Conservation (phyloP, 2,329 filamentous ascomycete genomes). For the Aspergillus costaricaensis region DNA sequence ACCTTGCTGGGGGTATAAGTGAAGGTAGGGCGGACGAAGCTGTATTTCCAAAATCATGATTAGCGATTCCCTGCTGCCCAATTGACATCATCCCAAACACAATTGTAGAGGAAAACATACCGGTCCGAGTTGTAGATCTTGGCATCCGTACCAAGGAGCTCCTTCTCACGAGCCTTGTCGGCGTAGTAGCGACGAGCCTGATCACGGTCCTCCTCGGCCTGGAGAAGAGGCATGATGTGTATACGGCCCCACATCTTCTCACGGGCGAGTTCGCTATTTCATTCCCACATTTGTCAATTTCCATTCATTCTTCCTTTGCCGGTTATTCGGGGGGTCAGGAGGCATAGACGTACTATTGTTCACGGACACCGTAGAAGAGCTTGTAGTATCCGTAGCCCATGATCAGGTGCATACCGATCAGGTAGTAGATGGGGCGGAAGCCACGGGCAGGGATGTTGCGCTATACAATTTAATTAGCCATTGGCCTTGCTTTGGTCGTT, state of each 20-base stretch:
- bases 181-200: constrained; percentile 84
- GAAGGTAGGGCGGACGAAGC: constrained; percentile 80
- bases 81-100: too few relatives aligned
- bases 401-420: constrained; percentile 73
- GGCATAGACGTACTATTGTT: constrained; percentile 71
- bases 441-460: constrained; percentile 90
- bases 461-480: constrained; percentile 45
- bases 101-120: constrained; percentile 53
- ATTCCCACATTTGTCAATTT: background rate
- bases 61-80: constrained; percentile 8
- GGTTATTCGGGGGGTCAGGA: too few relatives aligned
- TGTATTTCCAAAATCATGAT: constrained; percentile 36
- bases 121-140: constrained; percentile 87
- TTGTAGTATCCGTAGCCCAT: constrained; percentile 93
- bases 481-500: too few relatives aligned
- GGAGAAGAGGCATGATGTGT: constrained; percentile 87
- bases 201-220: constrained; percentile 96
- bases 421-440: constrained; percentile 79
- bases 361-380: constrained; percentile 76
- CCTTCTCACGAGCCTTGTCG: constrained; percentile 86
- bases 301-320: too few relatives aligned
- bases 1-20: constrained; percentile 67
- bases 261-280: constrained; percentile 77
- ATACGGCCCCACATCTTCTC: constrained; percentile 99
- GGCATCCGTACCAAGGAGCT: constrained; percentile 78